Evolutionary conservation across 2,329 filamentous ascomycete species (phyloP), one percentile per base, ranked within the genome.

Genomic region (Moelleriella libera): DNA sequence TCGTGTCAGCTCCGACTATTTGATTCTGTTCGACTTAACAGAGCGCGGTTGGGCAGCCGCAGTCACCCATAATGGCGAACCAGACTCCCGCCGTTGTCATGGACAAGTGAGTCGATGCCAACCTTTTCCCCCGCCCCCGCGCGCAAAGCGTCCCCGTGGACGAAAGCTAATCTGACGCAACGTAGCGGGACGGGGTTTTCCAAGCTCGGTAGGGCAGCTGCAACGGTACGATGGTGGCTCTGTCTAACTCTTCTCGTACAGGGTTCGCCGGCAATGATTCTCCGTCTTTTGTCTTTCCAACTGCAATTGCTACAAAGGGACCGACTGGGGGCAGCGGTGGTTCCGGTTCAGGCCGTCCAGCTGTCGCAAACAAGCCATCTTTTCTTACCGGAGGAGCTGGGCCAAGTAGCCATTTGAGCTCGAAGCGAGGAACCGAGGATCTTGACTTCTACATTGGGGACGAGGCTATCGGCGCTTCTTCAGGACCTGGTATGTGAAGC

Each of bases 31-130:
- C 8, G 12, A 8, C 8, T 12, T 8, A 12, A 8, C 8, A 37
- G 43, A 41, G 51, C 51, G 56, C 55, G 56, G 52, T 50, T 47
- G 37, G 42, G 50, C 49, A 52, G 55, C 54, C 56, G 54, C 56
- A 51, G 45, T 48, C 47, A 48, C 46, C 54, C 58, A 58, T 50
- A 58, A 98, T 98, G 92, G 90, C 92, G 65, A 85, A 85, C 73
- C 90, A 97, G 81, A 97, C 92, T 66, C 92, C 92, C 61, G 92
- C 92, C 86, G 92, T 98, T 96, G 92, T 98, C 88, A 98, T 98
- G 90, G 92, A 98, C 92, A 98, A 98, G 92, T 96, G 83, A 71
- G 88, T 78, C 61, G 70, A 86, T 77, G 60, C 52, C 65, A 61
- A 54, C 58, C 61, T 53, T 60, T 58, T 42, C 41, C 31, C 44